Conservation (phyloP, 768 basidiomycete genomes). For the Strobilomyces echinocephalus region DNA sequence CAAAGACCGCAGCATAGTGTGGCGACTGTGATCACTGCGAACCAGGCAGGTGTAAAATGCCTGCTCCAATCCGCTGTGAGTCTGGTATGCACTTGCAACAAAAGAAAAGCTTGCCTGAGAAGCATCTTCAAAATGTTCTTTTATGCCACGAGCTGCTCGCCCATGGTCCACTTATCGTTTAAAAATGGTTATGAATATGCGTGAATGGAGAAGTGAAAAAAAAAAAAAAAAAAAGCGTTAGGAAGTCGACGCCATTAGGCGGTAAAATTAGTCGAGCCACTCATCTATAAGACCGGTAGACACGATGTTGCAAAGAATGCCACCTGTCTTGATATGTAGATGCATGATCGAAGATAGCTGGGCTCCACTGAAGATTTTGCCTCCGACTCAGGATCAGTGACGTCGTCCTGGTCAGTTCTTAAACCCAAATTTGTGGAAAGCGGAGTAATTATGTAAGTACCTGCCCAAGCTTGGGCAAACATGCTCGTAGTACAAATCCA, state of each 20-base stretch:
- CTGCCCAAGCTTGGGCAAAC: too few relatives aligned
- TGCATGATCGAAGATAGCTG: background rate
- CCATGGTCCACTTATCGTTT: background rate
- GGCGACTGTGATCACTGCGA: conserved; percentile 41
- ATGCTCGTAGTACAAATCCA: too few relatives aligned
- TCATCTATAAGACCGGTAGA: too few relatives aligned
- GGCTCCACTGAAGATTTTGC: too few relatives aligned
- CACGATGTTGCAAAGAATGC: background rate
- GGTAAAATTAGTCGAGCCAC: background rate
- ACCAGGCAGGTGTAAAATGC: conserved; percentile 55
- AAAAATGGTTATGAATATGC: too few relatives aligned
- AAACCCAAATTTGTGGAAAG: background rate
- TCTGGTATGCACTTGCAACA: background rate
- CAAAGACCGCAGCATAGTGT: conserved; percentile 46
- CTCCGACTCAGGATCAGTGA: background rate
- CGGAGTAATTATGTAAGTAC: background rate
- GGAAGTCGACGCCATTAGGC: background rate
- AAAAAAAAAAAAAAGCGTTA: too few relatives aligned
- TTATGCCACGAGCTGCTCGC: background rate
- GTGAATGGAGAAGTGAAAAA: too few relatives aligned
- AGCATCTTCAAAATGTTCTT: conserved; percentile 33
- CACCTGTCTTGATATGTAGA: background rate
- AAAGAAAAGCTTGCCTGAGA: conserved; percentile 27
- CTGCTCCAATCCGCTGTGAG: conserved; percentile 20
- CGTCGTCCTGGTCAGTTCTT: background rate